A percentile compares a stretch with the other conserved stretches of the same genome.
These are phyloP conservation scores for Globisporangium yorkense DNA, from an alignment of 352 stramenopile species.

Conservation along the genomic window DNA sequence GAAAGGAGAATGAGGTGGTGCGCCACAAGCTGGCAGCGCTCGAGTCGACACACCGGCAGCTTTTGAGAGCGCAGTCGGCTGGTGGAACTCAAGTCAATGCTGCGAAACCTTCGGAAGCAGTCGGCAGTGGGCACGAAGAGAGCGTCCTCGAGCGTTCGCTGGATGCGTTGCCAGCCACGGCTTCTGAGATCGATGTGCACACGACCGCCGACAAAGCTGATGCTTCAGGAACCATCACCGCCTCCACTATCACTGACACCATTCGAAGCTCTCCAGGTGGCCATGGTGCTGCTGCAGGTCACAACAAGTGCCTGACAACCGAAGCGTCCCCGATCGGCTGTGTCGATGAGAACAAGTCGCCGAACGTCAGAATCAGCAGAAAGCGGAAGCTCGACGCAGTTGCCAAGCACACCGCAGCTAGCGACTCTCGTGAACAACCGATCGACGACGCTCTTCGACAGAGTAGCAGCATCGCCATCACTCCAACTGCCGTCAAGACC, in stretches of 20 bases:
- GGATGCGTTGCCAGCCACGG: neutral
- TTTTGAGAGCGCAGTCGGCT: neutral
- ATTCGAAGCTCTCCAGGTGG: neutral
- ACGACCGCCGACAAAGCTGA: neutral
- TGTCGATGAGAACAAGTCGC: constrained; percentile 8
- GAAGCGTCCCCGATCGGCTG: neutral
- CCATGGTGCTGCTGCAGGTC: neutral
- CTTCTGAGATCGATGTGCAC: neutral
- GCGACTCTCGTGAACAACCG: neutral
- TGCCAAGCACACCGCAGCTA: neutral
- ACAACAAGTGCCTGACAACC: neutral
- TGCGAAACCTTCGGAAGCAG: neutral
- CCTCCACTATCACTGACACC: no score
- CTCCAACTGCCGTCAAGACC: neutral
- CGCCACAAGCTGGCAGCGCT: constrained; percentile 11
- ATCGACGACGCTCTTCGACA: neutral
- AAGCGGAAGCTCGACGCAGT: constrained; percentile 3
- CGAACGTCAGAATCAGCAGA: constrained; percentile 2
- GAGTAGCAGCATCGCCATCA: neutral
- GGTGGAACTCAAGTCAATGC: neutral
- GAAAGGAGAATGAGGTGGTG: constrained; percentile 26
- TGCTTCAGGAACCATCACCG: neutral
- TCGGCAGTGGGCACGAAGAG: neutral
- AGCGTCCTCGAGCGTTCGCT: neutral
- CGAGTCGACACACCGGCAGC: constrained; percentile 10